phyloP scores from a whole-genome alignment of 305 asterid species.

The Fraxinus latifolia region DNA sequence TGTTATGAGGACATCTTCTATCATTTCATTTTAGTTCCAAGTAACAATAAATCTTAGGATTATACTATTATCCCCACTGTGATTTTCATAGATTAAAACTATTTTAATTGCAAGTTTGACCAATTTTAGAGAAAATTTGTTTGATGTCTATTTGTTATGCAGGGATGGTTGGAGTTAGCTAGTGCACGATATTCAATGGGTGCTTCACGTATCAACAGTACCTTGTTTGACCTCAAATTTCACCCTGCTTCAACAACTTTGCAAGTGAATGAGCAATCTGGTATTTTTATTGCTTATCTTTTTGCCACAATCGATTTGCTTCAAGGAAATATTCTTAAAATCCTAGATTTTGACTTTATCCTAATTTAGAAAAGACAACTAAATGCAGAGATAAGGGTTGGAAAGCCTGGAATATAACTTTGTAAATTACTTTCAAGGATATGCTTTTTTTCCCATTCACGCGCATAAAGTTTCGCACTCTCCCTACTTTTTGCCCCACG shows the following conservation, averaged over 20 bases:
- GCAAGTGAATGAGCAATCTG: slow-evolving; percentile 36
- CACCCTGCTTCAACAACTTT: slow-evolving; percentile 71
- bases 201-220: slow-evolving; percentile 61
- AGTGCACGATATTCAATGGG: slow-evolving; percentile 88
- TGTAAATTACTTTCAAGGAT: neutral
- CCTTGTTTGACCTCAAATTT: slow-evolving; percentile 61
- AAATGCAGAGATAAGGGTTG: neutral
- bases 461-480: neutral
- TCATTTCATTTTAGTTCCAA: neutral
- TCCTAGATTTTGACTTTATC: neutral
- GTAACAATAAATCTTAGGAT: neutral
- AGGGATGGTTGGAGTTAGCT: slow-evolving; percentile 87
- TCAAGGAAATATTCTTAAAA: neutral
- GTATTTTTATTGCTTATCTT: slow-evolving; percentile 25
- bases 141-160: slow-evolving; percentile 17
- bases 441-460: neutral
- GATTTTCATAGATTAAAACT: neutral
- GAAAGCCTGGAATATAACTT: neutral
- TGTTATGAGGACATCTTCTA: neutral
- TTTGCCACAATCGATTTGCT: neutral
- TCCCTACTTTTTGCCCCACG: neutral
- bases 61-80: neutral
- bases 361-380: neutral
- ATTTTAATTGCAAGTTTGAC: neutral
- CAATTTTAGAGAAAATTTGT: neutral